Conservation (phyloP, 805 yeast genomes). For the Suhomyces canberraensis region DNA sequence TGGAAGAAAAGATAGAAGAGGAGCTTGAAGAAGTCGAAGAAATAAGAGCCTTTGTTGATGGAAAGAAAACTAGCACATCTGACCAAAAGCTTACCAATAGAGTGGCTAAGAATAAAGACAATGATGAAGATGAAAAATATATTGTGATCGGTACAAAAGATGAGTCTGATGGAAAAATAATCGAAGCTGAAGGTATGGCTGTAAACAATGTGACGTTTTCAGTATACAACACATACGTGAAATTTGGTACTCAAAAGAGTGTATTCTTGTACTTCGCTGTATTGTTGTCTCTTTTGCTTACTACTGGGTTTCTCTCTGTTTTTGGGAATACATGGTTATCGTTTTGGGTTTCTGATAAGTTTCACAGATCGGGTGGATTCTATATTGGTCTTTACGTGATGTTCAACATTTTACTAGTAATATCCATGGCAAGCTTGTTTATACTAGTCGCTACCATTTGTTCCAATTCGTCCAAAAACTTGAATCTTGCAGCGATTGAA, state of each 20-base stretch:
- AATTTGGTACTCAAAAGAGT: slow-evolving; percentile 14
- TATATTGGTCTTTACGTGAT: slow-evolving; percentile 73
- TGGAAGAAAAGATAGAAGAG: neutral
- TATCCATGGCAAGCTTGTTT: slow-evolving; percentile 42
- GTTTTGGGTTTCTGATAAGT: slow-evolving; percentile 33
- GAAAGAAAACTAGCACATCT: too few species aligned
- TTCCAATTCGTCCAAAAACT: slow-evolving; percentile 48
- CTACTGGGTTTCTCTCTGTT: slow-evolving; percentile 15
- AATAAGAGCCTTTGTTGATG: too few species aligned
- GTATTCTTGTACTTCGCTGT: slow-evolving; percentile 4
- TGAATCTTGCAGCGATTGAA: slow-evolving; percentile 59
- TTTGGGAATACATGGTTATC: slow-evolving; percentile 25
- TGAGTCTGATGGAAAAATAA: slow-evolving; percentile 13
- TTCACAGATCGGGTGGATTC: slow-evolving; percentile 46
- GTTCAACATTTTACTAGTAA: slow-evolving; percentile 49
- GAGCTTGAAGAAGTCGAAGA: neutral
- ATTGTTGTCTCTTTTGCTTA: slow-evolving; percentile 4
- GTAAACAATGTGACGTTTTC: slow-evolving; percentile 11
- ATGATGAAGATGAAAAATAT: too few species aligned
- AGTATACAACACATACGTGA: slow-evolving; percentile 14
- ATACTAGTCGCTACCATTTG: slow-evolving; percentile 46
- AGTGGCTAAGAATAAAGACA: too few species aligned
- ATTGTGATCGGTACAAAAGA: too few species aligned
- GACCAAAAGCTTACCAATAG: too few species aligned
- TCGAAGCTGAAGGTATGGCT: slow-evolving; percentile 17